Evolutionary conservation across 805 yeast genomes (phyloP).

Genomic region (Cephaloascus fragrans): DNA sequence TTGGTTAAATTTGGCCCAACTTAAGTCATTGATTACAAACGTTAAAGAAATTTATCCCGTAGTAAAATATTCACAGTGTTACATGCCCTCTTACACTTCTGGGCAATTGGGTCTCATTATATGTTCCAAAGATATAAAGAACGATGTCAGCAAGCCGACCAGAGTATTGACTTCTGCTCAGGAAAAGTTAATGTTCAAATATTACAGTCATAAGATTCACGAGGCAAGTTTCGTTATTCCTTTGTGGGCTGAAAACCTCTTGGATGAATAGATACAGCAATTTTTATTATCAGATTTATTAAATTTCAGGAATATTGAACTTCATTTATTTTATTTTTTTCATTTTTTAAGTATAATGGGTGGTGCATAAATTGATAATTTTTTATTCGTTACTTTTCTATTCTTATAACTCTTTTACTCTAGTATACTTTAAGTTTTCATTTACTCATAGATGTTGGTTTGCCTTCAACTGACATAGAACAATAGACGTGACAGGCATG

Average conservation of each 20-base stretch:
- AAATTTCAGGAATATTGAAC: conserved; percentile 1
- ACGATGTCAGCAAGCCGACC: conserved; percentile 39
- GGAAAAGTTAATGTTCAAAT: conserved; percentile 44
- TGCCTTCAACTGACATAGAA: neutral
- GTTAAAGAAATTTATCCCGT: conserved; percentile 48
- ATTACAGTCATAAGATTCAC: conserved; percentile 62
- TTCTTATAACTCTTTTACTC: conserved; percentile 2
- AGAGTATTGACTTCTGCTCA: conserved; percentile 32
- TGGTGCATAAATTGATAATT: no score
- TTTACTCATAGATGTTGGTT: no score
- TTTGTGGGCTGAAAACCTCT: conserved; percentile 53
- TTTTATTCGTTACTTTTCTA: conserved; percentile 1
- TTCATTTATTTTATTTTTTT: no score
- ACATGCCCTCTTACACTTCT: conserved; percentile 82
- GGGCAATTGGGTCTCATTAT: conserved; percentile 79
- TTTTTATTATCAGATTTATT: neutral
- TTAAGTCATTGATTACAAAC: conserved; percentile 34
- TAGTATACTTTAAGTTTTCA: conserved; percentile 2
- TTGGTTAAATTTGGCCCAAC: conserved; percentile 56
- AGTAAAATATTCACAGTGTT: conserved; percentile 63
- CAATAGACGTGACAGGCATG: conserved; percentile 3
- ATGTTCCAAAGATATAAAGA: conserved; percentile 46
- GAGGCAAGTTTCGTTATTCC: conserved; percentile 70
- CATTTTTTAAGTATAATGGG: no score
- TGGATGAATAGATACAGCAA: conserved; percentile 6